phyloP scores from a whole-genome alignment of 306 rosid genomes.

The Cucumis hystrix region DNA sequence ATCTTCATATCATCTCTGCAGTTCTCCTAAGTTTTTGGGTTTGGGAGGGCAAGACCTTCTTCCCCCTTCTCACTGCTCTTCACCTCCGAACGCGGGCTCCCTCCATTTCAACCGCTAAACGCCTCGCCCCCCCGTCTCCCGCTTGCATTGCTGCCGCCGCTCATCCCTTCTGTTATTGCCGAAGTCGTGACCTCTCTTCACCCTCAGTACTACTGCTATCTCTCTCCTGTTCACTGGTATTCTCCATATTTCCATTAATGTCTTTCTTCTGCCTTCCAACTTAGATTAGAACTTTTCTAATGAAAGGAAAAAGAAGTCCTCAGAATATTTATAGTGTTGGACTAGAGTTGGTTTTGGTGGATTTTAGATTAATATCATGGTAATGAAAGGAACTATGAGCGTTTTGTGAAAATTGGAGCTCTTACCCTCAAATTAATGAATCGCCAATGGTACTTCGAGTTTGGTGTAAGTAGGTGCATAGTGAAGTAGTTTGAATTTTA shows the following conservation, averaged over 20 bases:
- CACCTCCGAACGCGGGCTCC: too few species aligned
- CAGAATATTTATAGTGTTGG: neutral
- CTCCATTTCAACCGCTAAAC: too few species aligned
- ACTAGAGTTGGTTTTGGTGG: neutral
- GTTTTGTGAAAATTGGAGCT: neutral
- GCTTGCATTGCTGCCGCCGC: neutral
- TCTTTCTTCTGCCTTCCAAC: neutral
- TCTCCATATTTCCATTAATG: neutral
- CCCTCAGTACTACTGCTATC: neutral
- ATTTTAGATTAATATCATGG: too few species aligned
- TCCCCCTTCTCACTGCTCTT: too few species aligned
- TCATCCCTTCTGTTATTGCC: neutral
- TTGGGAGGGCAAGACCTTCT: too few species aligned
- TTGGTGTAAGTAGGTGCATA: neutral
- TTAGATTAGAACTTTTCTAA: neutral
- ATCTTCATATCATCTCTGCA: too few species aligned
- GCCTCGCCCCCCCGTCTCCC: neutral
- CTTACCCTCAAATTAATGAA: neutral
- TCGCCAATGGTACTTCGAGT: neutral
- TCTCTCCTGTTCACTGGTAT: neutral
- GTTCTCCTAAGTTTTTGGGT: too few species aligned
- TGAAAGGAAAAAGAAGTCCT: too few species aligned
- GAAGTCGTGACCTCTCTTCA: neutral
- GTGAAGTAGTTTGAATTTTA: neutral
- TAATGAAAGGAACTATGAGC: neutral